Base-by-base conservation (phyloP, 169 alveolate genomes). In the Ichthyophthirius multifiliis region DNA sequence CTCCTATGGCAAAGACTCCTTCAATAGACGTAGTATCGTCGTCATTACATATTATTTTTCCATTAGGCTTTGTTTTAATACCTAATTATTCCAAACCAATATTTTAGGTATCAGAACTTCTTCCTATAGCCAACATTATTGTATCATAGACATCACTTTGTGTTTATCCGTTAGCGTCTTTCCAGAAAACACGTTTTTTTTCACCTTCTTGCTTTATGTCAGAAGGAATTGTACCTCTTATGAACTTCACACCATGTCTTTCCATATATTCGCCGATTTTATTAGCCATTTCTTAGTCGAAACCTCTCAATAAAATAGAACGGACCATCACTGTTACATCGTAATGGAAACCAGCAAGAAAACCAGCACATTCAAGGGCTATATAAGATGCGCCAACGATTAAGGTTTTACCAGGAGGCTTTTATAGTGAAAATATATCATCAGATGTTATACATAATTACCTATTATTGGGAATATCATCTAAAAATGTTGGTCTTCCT, bases 341-440 rank as follows among this genome's bases (percentile, higher is more conserved):
- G 83, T 82, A 96, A 2, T 99, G 99, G 43, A 98, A 88, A 5
- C 97, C 97, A 46, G 93, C 93, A 37, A 98, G 83, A 84, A 98
- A 97, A 0, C 99, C 99, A 15, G 99, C 99, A 87, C 99, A 97
- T 89, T 98, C 99, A 30, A 98, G 89, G 10, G 99, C 99, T 9
- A 98, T 98, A 87, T 97, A 98, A 10, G 99, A 94, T 13, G 99
- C 99, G 5, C 99, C 99, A 31, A 98, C 98, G 5, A 98, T 94
- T 12, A 98, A 86, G 6, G 97, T 94, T 75, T 41, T 74, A 47
- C 86, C 99, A 31, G 99, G 99, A 0, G 95, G 84, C 43, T 82
- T 88, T 47, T 93, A 81, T 81, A 94, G 67, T 55, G 93, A 89
- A 86, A 98, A 98, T 18, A 98, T 81, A 90, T 98, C 99, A 88